A percentile compares a stretch with the other conserved stretches of the same genome.
These are phyloP conservation scores for Oryza glumipatula DNA, from an alignment of 176 grass and related monocot species.

Conservation along the genomic window DNA sequence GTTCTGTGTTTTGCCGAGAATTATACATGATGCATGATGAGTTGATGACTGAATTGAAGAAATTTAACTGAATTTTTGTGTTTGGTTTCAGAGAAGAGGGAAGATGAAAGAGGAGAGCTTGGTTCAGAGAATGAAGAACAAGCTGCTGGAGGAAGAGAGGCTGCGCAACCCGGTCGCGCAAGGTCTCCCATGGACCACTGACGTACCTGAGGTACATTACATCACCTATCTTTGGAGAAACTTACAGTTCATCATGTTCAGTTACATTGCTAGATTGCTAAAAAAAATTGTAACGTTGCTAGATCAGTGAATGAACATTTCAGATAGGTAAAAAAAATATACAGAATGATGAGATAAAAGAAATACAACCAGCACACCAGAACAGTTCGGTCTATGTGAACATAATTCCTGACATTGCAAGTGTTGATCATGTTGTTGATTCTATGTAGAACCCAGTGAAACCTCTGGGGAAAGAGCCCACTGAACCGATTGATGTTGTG, in stretches of 20 bases:
- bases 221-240: neutral
- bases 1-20: neutral
- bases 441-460: conserved; percentile 43
- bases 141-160: conserved; percentile 68
- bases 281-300: neutral
- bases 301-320: neutral
- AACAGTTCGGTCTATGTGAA: neutral
- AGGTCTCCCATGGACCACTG: conserved; percentile 76
- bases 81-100: conserved; percentile 69
- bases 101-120: conserved; percentile 68
- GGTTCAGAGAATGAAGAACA: conserved; percentile 62
- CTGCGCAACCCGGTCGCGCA: conserved; percentile 70
- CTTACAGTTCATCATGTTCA: neutral
- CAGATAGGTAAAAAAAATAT: neutral
- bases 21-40: neutral
- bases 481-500: conserved; percentile 65
- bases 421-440: neutral
- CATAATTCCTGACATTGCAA: neutral
- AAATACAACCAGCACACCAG: neutral
- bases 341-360: neutral
- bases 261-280: neutral
- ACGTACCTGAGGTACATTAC: conserved; percentile 74
- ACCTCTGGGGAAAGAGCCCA: conserved; percentile 63
- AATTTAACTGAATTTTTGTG: conserved; percentile 1
- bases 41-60: conserved; percentile 5